Percentiles rank a stretch among this genome's conserved stretches.
These are phyloP conservation scores for Fusarium musae DNA, from an alignment of 2,329 filamentous ascomycete species.

Conservation along the genomic window DNA sequence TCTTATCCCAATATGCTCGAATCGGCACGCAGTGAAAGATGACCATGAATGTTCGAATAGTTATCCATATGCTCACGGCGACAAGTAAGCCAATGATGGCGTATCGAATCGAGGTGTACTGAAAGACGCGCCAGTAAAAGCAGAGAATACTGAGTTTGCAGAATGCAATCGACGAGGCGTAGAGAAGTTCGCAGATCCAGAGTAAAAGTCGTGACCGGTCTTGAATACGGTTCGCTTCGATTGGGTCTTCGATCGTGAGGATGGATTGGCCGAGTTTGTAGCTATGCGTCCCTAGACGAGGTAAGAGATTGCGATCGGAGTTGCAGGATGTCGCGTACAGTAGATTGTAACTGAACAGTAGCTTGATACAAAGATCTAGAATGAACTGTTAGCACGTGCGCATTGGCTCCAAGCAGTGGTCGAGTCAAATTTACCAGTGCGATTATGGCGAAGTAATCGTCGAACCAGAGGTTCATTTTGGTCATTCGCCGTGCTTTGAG, in stretches of 20 bases:
- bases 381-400: background rate
- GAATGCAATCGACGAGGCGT: conserved; percentile 43
- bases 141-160: conserved; percentile 45
- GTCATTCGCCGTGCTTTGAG: conserved; percentile 36
- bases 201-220: conserved; percentile 25
- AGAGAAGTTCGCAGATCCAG: conserved; percentile 33
- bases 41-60: conserved; percentile 46
- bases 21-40: conserved; percentile 51
- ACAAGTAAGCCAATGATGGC: conserved; percentile 40
- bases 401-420: accelerated
- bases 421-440: conserved; percentile 19
- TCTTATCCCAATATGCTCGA: conserved; percentile 47
- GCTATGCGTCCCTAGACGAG: conserved; percentile 19
- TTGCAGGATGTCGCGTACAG: conserved; percentile 1
- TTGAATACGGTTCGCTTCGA: background rate
- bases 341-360: conserved; percentile 21
- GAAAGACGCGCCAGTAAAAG: conserved; percentile 48
- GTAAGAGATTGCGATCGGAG: background rate
- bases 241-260: background rate
- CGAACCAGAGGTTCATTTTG: conserved; percentile 38
- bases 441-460: conserved; percentile 33
- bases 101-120: conserved; percentile 40
- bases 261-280: conserved; percentile 30
- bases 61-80: conserved; percentile 41
- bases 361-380: conserved; percentile 7